Evolutionary conservation across 2,329 filamentous ascomycete genomes (phyloP).

Genomic region (Sporothrix inflata): DNA sequence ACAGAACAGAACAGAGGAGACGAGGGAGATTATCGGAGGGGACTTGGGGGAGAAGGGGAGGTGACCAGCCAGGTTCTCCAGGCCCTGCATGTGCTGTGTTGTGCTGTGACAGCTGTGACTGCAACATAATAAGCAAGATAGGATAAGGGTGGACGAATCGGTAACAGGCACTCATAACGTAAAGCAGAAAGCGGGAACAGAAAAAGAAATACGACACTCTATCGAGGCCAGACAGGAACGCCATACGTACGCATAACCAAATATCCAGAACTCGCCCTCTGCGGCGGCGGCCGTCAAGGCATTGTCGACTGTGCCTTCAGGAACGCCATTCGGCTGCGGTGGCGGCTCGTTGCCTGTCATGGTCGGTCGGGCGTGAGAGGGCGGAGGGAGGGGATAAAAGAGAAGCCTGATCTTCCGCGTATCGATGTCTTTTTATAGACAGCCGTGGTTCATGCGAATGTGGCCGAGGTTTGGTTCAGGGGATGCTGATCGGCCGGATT

Average conservation of each 20-base stretch:
- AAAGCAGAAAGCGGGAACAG: background rate
- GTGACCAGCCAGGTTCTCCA: background rate
- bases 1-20: background rate
- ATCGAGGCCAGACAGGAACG: background rate
- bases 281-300: constrained; percentile 18
- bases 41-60: background rate
- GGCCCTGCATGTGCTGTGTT: background rate
- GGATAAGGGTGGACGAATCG: background rate
- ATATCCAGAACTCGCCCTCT: constrained; percentile 82
- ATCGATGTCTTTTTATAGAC: background rate
- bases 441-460: background rate
- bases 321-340: background rate
- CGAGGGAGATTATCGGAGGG: constrained; percentile 1
- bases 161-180: background rate
- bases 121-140: background rate
- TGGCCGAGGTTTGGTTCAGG: background rate
- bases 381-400: background rate
- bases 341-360: constrained; percentile 26
- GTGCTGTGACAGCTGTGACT: background rate
- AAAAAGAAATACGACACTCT: background rate
- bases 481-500: background rate
- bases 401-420: background rate
- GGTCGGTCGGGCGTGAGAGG: background rate
- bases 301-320: constrained; percentile 12
- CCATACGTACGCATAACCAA: constrained; percentile 80